These are phyloP conservation scores for Coemansia sp. DNA, from an alignment of 192 early-diverging fungal species.

Conservation along the genomic window DNA sequence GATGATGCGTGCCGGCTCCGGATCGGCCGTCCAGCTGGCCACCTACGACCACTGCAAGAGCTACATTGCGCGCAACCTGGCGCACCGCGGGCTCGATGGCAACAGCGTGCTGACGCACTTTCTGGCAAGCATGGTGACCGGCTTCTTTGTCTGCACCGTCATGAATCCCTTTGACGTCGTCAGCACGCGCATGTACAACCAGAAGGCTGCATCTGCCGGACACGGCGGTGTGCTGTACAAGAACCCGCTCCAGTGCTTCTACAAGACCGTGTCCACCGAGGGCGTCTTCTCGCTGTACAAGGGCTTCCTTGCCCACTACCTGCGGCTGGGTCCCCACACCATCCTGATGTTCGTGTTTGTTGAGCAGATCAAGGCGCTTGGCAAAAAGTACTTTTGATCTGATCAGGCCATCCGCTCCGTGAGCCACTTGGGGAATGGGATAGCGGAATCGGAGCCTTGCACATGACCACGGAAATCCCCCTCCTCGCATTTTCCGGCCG, in stretches of 20 bases:
- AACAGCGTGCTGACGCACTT: slow-evolving; percentile 71
- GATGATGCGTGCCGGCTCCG: slow-evolving; percentile 86
- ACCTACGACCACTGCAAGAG: slow-evolving; percentile 84
- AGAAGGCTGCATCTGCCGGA: slow-evolving; percentile 58
- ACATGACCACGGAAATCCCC: background rate
- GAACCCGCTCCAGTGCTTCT: slow-evolving; percentile 79
- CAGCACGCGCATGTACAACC: slow-evolving; percentile 94
- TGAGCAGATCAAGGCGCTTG: slow-evolving; percentile 67
- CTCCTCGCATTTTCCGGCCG: background rate
- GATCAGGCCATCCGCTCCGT: background rate
- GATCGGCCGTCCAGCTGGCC: slow-evolving; percentile 87
- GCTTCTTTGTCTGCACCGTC: slow-evolving; percentile 80
- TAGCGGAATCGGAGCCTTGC: background rate
- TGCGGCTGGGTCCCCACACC: slow-evolving; percentile 93
- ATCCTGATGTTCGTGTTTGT: slow-evolving; percentile 90
- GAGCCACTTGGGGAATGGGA: background rate
- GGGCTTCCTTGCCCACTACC: slow-evolving; percentile 88
- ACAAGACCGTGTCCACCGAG: slow-evolving; percentile 82
- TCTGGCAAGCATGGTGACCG: slow-evolving; percentile 73
- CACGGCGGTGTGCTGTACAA: slow-evolving; percentile 79
- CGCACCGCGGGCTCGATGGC: slow-evolving; percentile 57
- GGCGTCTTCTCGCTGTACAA: slow-evolving; percentile 86
- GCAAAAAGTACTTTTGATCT: slow-evolving; percentile 22
- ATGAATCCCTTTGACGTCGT: slow-evolving; percentile 99
- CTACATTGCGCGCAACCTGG: slow-evolving; percentile 57